Percentiles rank a stretch among this genome's conserved stretches.
These are phyloP conservation scores for Tanacetum coccineum DNA, from an alignment of 129 eudicot species.

Conservation along the genomic window DNA sequence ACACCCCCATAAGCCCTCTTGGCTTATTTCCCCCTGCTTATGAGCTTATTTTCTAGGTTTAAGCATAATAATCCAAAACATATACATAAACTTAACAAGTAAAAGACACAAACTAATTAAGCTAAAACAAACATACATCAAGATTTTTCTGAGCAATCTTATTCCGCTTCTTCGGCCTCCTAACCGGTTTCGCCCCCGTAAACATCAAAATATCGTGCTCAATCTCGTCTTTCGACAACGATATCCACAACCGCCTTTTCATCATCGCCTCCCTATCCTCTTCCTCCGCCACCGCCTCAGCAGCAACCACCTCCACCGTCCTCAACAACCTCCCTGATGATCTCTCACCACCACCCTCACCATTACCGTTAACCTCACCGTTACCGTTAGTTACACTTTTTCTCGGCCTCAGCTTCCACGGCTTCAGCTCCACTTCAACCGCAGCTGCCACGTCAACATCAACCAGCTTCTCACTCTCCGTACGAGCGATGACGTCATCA, in stretches of 20 bases:
- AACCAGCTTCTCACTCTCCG: background rate
- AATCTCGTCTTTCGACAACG: constrained; percentile 64
- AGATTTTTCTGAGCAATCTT: constrained; percentile 48
- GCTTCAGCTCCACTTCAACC: constrained; percentile 32
- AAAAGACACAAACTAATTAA: background rate
- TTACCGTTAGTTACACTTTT: constrained; percentile 15
- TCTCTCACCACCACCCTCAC: constrained; percentile 7
- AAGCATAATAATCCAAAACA: no score
- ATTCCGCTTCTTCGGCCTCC: constrained; percentile 48
- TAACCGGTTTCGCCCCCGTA: constrained; percentile 52
- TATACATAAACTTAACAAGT: no score
- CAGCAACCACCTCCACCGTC: constrained; percentile 2
- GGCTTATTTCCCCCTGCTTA: no score
- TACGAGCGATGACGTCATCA: background rate
- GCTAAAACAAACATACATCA: constrained; percentile 36
- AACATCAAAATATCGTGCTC: constrained; percentile 59
- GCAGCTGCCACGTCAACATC: constrained; percentile 18
- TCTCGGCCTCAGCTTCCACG: constrained; percentile 59
- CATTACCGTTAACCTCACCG: background rate
- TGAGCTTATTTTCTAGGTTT: no score
- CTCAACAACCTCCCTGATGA: constrained; percentile 14
- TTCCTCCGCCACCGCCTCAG: constrained; percentile 24
- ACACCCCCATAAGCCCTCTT: no score
- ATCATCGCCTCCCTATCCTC: constrained; percentile 15
- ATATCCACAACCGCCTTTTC: constrained; percentile 50